Conservation (phyloP, 2,329 filamentous ascomycete species). For the Chrysoporthe cubensis region DNA sequence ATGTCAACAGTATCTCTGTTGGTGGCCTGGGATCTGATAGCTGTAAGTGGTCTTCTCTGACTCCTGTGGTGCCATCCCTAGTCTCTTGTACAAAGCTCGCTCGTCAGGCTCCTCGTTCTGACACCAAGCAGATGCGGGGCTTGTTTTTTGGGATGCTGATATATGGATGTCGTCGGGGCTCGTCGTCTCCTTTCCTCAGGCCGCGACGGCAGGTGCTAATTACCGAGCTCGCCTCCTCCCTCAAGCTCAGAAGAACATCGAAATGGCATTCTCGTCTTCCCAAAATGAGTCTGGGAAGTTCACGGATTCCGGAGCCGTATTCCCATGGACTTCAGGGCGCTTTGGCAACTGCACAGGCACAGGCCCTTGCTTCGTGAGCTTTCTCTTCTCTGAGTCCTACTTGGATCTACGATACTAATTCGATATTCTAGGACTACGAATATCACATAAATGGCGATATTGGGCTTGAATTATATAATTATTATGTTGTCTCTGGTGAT, state of each 20-base stretch:
- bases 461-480: conserved; percentile 24
- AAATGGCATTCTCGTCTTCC: conserved; percentile 25
- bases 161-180: conserved; percentile 25
- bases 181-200: conserved; percentile 24
- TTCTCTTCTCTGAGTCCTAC: not conserved
- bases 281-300: conserved; percentile 54
- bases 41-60: conserved; percentile 8
- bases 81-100: too few species aligned
- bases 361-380: conserved; percentile 4
- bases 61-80: too few species aligned
- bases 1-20: conserved; percentile 36
- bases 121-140: conserved; percentile 14
- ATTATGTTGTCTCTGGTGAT: conserved; percentile 23
- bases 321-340: conserved; percentile 25
- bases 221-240: conserved; percentile 22
- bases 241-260: conserved; percentile 24
- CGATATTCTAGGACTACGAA: conserved; percentile 22
- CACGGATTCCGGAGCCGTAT: conserved; percentile 17
- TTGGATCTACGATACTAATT: not conserved
- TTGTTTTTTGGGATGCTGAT: conserved; percentile 28
- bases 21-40: conserved; percentile 33
- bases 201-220: conserved; percentile 15
- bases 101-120: not conserved
- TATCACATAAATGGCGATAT: conserved; percentile 29
- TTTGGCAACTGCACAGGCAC: conserved; percentile 22